Evolutionary conservation across 2,329 filamentous ascomycete genomes (phyloP).

Genomic region (Colletotrichum gigasporum): DNA sequence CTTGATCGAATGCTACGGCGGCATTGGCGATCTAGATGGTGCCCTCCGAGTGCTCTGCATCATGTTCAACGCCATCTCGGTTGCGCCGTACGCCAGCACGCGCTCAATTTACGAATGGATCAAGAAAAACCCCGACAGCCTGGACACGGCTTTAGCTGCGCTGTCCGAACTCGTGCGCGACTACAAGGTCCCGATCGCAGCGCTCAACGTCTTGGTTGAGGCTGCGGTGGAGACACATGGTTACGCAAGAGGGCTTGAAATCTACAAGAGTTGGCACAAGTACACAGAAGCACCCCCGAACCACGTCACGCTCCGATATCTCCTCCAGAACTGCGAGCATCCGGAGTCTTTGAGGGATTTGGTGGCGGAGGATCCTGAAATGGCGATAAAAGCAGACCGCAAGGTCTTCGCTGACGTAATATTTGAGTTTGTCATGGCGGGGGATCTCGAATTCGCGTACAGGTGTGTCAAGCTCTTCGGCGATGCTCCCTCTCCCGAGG

Average conservation of each 20-base stretch:
- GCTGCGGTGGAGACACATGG: conserved; percentile 40
- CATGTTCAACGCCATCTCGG: conserved; percentile 73
- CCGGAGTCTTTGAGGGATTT: conserved; percentile 37
- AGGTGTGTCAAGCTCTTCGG: conserved; percentile 22
- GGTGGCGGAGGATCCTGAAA: conserved; percentile 41
- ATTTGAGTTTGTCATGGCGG: conserved; percentile 13
- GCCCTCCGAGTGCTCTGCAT: conserved; percentile 77
- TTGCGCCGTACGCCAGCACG: conserved; percentile 68
- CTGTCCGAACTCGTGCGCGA: conserved; percentile 62
- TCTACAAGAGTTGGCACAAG: conserved; percentile 41
- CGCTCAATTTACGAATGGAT: conserved; percentile 69
- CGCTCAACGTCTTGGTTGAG: conserved; percentile 46
- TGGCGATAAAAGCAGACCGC: conserved; percentile 29
- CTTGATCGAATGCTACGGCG: conserved; percentile 76
- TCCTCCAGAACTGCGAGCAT: conserved; percentile 42
- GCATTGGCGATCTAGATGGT: conserved; percentile 66
- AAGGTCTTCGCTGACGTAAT: conserved; percentile 14
- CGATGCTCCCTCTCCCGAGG: conserved; percentile 1
- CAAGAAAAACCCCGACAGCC: conserved; percentile 51
- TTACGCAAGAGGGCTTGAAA: conserved; percentile 41
- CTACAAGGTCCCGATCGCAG: conserved; percentile 48
- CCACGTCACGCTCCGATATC: conserved; percentile 38
- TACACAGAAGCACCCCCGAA: conserved; percentile 41
- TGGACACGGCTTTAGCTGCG: conserved; percentile 61
- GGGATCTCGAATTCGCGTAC: conserved; percentile 27